Conservation (phyloP, 371 early-diverging fungal species). For the Chytridium lagenaria region DNA sequence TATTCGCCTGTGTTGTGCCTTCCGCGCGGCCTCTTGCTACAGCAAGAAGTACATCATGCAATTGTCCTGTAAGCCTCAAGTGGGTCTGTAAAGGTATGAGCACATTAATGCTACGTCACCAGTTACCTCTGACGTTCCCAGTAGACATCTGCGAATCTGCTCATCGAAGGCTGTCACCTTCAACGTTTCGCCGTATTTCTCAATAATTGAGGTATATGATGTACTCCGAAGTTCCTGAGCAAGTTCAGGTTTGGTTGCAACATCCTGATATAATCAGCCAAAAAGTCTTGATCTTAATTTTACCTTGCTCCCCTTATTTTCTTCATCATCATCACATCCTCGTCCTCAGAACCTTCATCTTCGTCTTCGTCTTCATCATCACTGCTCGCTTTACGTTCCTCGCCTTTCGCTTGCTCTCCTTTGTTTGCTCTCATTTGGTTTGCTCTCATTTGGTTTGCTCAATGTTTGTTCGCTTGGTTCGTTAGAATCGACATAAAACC, state of each 20-base stretch:
- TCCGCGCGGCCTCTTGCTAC: slow-evolving; percentile 54
- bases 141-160: not conserved
- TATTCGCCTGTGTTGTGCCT: slow-evolving; percentile 64
- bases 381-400: not conserved
- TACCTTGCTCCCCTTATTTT: too few species aligned
- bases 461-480: too few species aligned
- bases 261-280: not conserved
- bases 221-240: not conserved
- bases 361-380: not conserved
- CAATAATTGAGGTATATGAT: too few species aligned
- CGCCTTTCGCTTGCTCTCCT: not conserved
- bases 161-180: not conserved
- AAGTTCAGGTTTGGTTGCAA: not conserved
- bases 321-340: too few species aligned
- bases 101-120: not conserved
- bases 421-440: too few species aligned
- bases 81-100: not conserved
- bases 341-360: not conserved
- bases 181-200: not conserved
- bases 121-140: not conserved
- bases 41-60: slow-evolving; percentile 39
- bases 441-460: too few species aligned
- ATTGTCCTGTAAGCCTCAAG: not conserved
- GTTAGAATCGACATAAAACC: not conserved
- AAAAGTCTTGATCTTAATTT: too few species aligned